Base-by-base conservation (phyloP, 106 monocot genomes). In the Cymbidium sinense region DNA sequence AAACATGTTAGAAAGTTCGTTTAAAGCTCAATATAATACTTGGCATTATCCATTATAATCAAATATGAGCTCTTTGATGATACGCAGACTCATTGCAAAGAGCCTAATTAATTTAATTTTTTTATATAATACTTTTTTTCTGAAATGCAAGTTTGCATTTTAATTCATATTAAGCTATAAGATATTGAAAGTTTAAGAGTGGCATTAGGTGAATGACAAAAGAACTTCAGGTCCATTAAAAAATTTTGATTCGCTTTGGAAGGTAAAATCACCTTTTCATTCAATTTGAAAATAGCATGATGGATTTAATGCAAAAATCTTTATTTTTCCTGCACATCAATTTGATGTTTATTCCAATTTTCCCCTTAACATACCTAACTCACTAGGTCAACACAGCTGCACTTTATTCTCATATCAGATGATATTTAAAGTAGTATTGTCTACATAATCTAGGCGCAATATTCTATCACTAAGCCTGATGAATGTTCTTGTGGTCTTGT, bases 71-170 rank as follows among this genome's bases (percentile, higher is more conserved):
- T 81, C 64, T 47, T 70, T 86, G 37, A 35, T 39, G 23, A 21
- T 86, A 13, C 83, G 86, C 83, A 81, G 65, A 69, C 62, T 55
- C 43, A 70, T 86, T 34, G 69, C 55, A 34, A 77, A 81, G 55
- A 70, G 77, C 51, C 41, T 86, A 28, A 80, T 54, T 30, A 73
- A 81, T 8, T 78, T 67, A 70, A 55, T 81, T 72, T 62, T 64
- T 86, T 86, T 51, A 58, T 86, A 52, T 83, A 77, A 36, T 86
- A 78, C 43, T 83, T 73, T 43, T 70, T 84, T 82, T 81, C 81
- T 73, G 86, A 89, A 77, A 39, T 80, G 79, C 69, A 50, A 3
- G 77, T 76, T 65, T 70, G 39, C n/a, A 67, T 89, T 34, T 30
- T 89, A 64, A 52, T 79, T 25, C 81, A 84, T 74, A 51, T 41